Conservation (phyloP, 257 asterid genomes). For the Primulina tabacum region DNA sequence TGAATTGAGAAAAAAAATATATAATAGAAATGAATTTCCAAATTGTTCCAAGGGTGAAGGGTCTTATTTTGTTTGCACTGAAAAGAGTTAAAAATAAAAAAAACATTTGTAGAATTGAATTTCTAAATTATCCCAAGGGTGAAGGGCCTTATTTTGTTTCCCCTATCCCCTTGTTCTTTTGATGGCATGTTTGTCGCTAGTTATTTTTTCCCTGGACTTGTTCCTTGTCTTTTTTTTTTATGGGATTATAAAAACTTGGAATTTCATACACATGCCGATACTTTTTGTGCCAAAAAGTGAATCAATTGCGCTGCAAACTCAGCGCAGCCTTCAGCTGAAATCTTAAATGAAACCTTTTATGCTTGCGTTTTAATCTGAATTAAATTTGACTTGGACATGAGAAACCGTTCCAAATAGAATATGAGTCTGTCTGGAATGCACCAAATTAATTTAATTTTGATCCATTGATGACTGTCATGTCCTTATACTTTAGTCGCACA, state of each 20-base stretch:
- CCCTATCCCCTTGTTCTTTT: background rate
- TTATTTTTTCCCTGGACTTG: background rate
- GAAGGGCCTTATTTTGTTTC: background rate
- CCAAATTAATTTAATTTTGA: background rate
- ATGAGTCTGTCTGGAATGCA: background rate
- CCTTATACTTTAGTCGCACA: background rate
- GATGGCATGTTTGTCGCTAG: background rate
- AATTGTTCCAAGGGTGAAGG: background rate
- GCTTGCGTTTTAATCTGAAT: background rate
- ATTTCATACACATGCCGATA: background rate
- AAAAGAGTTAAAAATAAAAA: too few species aligned
- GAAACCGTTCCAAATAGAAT: background rate
- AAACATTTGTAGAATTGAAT: too few species aligned
- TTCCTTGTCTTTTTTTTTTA: background rate
- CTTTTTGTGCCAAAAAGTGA: background rate
- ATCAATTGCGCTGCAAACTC: background rate
- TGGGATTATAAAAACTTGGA: background rate
- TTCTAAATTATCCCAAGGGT: background rate
- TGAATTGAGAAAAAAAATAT: background rate
- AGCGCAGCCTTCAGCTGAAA: slow-evolving; percentile 1
- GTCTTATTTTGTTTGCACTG: background rate
- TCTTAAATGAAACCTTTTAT: background rate
- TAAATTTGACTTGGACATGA: background rate
- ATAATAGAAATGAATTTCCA: background rate
- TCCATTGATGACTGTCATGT: background rate